Base-by-base conservation (phyloP, 305 asterid genomes). In the Withania somnifera region DNA sequence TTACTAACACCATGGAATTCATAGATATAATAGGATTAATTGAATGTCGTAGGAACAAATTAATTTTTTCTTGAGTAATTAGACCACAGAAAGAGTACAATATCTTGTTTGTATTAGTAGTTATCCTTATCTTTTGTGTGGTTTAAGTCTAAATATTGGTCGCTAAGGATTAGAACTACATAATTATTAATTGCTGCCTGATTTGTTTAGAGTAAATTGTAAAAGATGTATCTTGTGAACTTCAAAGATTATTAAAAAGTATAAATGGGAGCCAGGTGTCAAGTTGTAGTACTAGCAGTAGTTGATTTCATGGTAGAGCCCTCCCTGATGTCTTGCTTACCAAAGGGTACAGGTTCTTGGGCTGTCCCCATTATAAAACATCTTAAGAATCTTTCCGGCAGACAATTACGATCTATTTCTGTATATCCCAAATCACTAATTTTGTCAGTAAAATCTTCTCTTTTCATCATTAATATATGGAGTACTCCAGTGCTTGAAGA, bases 291-390 rank as follows among this genome's bases (percentile, higher is more conserved):
- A 38, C 19, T 69, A 42, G 36, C 71, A 50, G 2, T 38, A 38
- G 40, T 34, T 34, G 38, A 68, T 50, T 71, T 71, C 38, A 45
- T 68, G 40, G 34, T 5, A 4, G 40, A 34, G 4, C 40, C 40
- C 40, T 34, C 6, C 40, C 6, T 3, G n/a, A n/a, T n/a, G 4
- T 34, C 40, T 34, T 34, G 81, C 84, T 77, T 80, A 10, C 45
- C 68, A 85, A 89, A 83, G 84, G 88, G 85, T 88, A 84, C 58
- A 24, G 80, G 22, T 8, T 52, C 83, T 76, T 84, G 83, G 36
- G 83, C 4, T 91, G 95, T 84, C 86, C 85, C 91, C 94, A 86
- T 86, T 68, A 36, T 45, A 77, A 78, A 85, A 85, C 87, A 84
- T 84, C 85, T 80, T 14, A 26, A 75, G 94, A 88, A 87, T 90